Evolutionary conservation across 306 rosid genomes (phyloP).

Genomic region (Vigna unguiculata): DNA sequence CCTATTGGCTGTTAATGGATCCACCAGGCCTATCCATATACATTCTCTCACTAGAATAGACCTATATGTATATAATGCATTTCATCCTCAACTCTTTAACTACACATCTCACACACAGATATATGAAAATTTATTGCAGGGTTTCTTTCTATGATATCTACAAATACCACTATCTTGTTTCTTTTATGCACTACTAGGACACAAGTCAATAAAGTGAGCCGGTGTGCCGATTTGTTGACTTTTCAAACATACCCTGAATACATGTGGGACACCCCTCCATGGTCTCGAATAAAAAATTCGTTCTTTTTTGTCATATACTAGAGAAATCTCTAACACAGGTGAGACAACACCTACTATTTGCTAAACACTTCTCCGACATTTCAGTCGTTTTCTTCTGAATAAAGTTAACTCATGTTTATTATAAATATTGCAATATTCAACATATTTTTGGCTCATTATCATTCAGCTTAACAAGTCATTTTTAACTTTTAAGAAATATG

Average conservation of each 20-base stretch:
- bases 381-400: background rate
- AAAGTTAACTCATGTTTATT: background rate
- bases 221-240: background rate
- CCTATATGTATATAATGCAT: background rate
- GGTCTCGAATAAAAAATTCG: background rate
- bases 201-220: background rate
- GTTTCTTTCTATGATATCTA: background rate
- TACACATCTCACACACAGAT: background rate
- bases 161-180: background rate
- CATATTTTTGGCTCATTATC: background rate
- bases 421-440: background rate
- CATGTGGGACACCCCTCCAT: background rate
- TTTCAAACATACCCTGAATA: background rate
- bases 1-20: too few species aligned
- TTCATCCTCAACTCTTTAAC: background rate
- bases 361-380: background rate
- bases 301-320: background rate
- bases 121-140: background rate
- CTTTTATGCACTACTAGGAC: background rate
- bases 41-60: background rate
- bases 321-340: background rate
- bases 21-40: too few species aligned
- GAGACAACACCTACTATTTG: background rate
- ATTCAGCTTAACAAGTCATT: background rate
- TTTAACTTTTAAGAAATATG: background rate